phyloP scores from a whole-genome alignment of 805 yeast genomes.

The Phaffomyces antillensis region DNA sequence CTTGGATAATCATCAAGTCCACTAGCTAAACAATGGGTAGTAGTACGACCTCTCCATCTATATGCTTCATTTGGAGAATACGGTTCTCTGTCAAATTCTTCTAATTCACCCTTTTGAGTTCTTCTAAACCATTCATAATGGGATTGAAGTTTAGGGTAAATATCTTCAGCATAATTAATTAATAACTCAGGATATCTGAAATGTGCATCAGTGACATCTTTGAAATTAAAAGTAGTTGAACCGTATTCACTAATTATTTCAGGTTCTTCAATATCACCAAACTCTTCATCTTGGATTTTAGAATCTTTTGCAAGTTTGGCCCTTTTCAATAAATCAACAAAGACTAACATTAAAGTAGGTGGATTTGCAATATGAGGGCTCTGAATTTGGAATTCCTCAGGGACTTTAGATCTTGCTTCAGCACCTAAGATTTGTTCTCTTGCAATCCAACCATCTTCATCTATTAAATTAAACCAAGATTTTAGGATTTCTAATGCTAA shows the following conservation, averaged over 20 bases:
- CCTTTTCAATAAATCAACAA: constrained; percentile 47
- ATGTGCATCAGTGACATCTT: constrained; percentile 43
- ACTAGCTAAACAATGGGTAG: constrained; percentile 79
- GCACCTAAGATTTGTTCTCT: constrained; percentile 91
- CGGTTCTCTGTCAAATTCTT: constrained; percentile 59
- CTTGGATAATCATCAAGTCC: constrained; percentile 97
- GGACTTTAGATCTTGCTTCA: constrained; percentile 85
- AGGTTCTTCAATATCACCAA: constrained; percentile 23
- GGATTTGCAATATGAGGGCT: constrained; percentile 91
- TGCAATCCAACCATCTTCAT: constrained; percentile 94
- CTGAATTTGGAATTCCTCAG: constrained; percentile 75
- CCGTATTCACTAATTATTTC: constrained; percentile 17
- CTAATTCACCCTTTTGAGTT: constrained; percentile 71
- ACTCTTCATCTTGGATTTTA: constrained; percentile 1
- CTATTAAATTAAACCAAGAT: constrained; percentile 84
- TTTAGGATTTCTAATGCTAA: constrained; percentile 69
- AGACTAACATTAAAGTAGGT: constrained; percentile 80
- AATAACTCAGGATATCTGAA: constrained; percentile 53
- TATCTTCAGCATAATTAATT: constrained; percentile 45
- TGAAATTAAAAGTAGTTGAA: constrained; percentile 16
- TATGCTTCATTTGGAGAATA: constrained; percentile 56
- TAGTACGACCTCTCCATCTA: constrained; percentile 91
- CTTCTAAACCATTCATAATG: constrained; percentile 83
- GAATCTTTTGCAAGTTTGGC: constrained; percentile 25
- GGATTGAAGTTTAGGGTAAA: constrained; percentile 68